These are phyloP conservation scores for Poteriospumella lacustris DNA, from an alignment of 108 stramenopile genomes.

Conservation along the genomic window DNA sequence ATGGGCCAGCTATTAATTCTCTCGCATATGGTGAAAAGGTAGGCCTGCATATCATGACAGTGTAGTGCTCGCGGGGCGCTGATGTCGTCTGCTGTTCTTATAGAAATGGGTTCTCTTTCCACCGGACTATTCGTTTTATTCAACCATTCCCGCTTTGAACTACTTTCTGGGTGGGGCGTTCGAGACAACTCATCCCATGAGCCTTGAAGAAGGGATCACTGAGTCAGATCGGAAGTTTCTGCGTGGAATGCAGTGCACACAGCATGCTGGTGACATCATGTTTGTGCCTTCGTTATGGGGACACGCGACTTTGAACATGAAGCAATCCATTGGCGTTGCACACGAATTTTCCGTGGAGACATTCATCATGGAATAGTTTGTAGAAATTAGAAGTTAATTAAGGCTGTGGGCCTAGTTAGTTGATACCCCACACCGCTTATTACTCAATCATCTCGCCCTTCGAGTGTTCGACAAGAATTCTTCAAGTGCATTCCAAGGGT, in stretches of 20 bases:
- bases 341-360: slow-evolving; percentile 13
- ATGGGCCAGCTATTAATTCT: slow-evolving; percentile 7
- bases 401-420: too few species aligned
- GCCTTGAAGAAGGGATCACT: neutral
- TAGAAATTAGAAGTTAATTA: too few species aligned
- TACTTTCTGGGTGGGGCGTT: too few species aligned
- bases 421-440: too few species aligned
- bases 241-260: neutral
- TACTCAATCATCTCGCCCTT: too few species aligned
- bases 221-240: neutral
- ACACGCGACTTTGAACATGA: neutral
- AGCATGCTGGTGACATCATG: slow-evolving; percentile 12
- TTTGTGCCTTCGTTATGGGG: slow-evolving; percentile 18
- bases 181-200: too few species aligned
- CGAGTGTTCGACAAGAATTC: too few species aligned
- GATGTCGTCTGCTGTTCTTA: neutral
- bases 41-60: neutral
- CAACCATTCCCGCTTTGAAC: neutral
- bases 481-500: too few species aligned
- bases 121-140: neutral
- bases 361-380: slow-evolving; percentile 3
- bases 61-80: neutral
- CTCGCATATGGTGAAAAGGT: slow-evolving; percentile 24
- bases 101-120: slow-evolving; percentile 13
- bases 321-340: neutral